Percentiles rank a stretch among this genome's conserved stretches.
phyloP scores from a whole-genome alignment of 495 filamentous ascomycete genomes.

The Podospora anserina region DNA sequence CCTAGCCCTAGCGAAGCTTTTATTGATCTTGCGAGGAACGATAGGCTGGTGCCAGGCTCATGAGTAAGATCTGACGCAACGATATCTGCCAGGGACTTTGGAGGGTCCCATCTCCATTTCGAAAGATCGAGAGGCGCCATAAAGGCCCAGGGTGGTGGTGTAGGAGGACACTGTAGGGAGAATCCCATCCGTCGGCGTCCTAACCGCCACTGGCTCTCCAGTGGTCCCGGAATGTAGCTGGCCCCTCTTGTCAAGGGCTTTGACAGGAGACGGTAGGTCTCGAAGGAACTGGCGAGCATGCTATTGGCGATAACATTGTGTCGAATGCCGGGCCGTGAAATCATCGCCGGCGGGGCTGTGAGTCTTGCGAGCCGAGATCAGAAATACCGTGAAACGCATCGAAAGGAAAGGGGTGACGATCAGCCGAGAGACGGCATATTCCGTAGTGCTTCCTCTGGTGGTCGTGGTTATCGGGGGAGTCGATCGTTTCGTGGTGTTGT shows the following conservation, averaged over 20 bases:
- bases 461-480: not conserved
- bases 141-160: conserved; percentile 41
- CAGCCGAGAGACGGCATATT: not conserved
- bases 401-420: not conserved
- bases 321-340: conserved; percentile 31
- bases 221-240: conserved; percentile 43
- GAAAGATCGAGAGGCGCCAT: conserved; percentile 38
- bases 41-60: not conserved
- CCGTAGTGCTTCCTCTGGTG: not conserved
- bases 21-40: not conserved
- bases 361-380: not conserved
- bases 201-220: conserved; percentile 51
- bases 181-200: conserved; percentile 51
- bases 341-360: conserved; percentile 30
- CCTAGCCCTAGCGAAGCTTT: not conserved
- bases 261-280: conserved; percentile 30
- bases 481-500: not conserved
- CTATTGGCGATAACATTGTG: not conserved
- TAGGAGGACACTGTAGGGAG: conserved; percentile 33
- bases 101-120: conserved; percentile 51
- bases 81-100: conserved; percentile 22
- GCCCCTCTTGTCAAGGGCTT: conserved; percentile 41
- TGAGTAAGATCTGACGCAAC: not conserved
- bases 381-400: not conserved
- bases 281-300: conserved; percentile 42